Evolutionary conservation across 2,329 filamentous ascomycete genomes (phyloP).

Genomic region (Fusarium buharicum): DNA sequence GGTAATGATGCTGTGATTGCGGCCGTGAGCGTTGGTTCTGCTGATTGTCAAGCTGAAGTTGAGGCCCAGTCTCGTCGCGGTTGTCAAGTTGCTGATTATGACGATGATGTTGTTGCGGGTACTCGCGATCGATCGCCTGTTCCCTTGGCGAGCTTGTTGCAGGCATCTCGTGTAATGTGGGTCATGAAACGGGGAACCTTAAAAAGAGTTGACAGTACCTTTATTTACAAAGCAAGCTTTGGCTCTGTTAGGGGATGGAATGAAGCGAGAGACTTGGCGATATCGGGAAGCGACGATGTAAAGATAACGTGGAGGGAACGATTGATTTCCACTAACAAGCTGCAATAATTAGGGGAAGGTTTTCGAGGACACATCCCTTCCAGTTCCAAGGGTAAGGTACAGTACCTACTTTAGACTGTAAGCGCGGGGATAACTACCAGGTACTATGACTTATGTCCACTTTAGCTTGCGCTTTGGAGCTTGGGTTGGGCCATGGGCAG

Average conservation of each 20-base stretch:
- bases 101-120: conserved; percentile 27
- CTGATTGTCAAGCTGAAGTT: background rate
- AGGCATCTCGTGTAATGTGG: conserved; percentile 42
- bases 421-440: conserved; percentile 7
- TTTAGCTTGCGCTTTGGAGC: background rate
- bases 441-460: too few species aligned
- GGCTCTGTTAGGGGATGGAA: conserved; percentile 17
- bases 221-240: conserved; percentile 22
- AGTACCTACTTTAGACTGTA: conserved; percentile 12
- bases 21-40: conserved; percentile 30
- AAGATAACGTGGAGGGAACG: background rate
- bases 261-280: conserved; percentile 35
- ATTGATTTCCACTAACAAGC: background rate
- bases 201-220: conserved; percentile 26
- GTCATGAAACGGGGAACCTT: conserved; percentile 38
- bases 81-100: conserved; percentile 36
- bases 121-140: conserved; percentile 38
- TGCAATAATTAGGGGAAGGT: background rate
- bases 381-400: too few species aligned
- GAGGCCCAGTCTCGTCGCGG: background rate
- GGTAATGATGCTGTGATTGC: conserved; percentile 19
- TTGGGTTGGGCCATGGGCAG: background rate
- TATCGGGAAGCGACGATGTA: background rate
- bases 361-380: too few species aligned
- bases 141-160: conserved; percentile 40